These are phyloP conservation scores for Beauveria sp. DNA, from an alignment of 2,329 filamentous ascomycete genomes.

Conservation along the genomic window DNA sequence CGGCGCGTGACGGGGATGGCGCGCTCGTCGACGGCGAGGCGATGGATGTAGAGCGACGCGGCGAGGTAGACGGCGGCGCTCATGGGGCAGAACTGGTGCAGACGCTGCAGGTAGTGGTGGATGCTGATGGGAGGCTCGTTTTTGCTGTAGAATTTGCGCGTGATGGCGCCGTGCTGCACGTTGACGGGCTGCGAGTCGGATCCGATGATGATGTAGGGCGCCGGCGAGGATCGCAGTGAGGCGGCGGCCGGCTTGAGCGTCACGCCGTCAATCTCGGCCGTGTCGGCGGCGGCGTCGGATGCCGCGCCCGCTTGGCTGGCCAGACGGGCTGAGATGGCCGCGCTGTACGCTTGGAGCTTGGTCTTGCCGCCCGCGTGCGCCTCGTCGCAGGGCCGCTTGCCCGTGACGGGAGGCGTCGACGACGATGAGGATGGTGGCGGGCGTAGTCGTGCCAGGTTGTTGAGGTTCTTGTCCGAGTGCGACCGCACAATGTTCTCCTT, in stretches of 20 bases:
- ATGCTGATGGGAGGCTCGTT: constrained; percentile 75
- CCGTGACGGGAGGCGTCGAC: constrained; percentile 1
- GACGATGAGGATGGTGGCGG: constrained; percentile 16
- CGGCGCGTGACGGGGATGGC: constrained; percentile 73
- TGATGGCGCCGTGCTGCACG: constrained; percentile 76
- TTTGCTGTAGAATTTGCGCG: constrained; percentile 89
- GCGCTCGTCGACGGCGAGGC: constrained; percentile 68
- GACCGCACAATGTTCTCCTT: constrained; percentile 53
- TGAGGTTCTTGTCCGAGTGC: constrained; percentile 49
- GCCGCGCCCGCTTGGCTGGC: constrained; percentile 14
- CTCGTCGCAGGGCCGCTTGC: constrained; percentile 8
- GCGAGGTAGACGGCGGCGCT: constrained; percentile 90
- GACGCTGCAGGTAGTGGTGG: constrained; percentile 74
- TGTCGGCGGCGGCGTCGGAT: not conserved
- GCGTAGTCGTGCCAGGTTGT: constrained; percentile 39
- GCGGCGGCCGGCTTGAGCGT: constrained; percentile 29
- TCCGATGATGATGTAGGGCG: constrained; percentile 56
- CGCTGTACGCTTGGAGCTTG: constrained; percentile 22
- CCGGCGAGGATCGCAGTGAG: constrained; percentile 18
- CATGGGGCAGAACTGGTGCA: constrained; percentile 89
- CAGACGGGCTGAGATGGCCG: constrained; percentile 21
- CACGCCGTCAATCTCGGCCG: constrained; percentile 39
- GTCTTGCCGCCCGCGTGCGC: constrained; percentile 4
- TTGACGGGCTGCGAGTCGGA: constrained; percentile 65
- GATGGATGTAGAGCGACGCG: constrained; percentile 79